Base-by-base conservation (phyloP, 2,329 filamentous ascomycete species). In the Dothistroma pini region DNA sequence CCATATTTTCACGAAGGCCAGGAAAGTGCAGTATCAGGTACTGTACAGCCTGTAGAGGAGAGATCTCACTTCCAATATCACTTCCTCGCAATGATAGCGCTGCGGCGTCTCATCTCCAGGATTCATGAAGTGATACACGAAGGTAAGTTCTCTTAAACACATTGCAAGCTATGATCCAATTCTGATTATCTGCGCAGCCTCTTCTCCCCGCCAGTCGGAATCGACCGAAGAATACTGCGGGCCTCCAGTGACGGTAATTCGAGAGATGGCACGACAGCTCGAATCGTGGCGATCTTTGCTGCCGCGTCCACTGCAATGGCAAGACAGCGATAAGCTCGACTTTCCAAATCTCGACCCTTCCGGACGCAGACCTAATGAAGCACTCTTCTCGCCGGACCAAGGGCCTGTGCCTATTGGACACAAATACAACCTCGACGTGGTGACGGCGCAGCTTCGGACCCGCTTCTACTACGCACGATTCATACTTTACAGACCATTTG, bases 381-480 rank as follows among this genome's bases (percentile, higher is more conserved):
- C 75, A 9, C 76, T 83, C 58, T 84, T 84, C 69, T 77, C 77
- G 8, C 70, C 77, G 10, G 78, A 83, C 64, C 74, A 83, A 57
- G 76, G 79, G 58, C 68, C 66, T 1, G 72, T 78, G 3, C 79
- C 79, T 1, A 71, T 73, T 10, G 75, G 75, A 22, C 84, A 84
- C 68, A 77, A 77, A 14, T 84, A 81, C 68, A 79, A 79, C 16
- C 77, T 83, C 60, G 84, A 86, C 66, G 75, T 86, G 35, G 82
- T 86, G 60, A 79, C 82, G 8, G 84, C 84, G 1, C 72, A 84
- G 11, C 76, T 87, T 9, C 80, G 84, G 51, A 84, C 83, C 5
- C 78, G 82, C 53, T 86, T 84, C 70, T 85, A 84, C 70, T 84
- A 85, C 66, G 79, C 80, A 22, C 84, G 83, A 59, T 84, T 83